phyloP scores from a whole-genome alignment of 371 early-diverging fungal genomes.

The Rhizoclosmatium hyalinum region DNA sequence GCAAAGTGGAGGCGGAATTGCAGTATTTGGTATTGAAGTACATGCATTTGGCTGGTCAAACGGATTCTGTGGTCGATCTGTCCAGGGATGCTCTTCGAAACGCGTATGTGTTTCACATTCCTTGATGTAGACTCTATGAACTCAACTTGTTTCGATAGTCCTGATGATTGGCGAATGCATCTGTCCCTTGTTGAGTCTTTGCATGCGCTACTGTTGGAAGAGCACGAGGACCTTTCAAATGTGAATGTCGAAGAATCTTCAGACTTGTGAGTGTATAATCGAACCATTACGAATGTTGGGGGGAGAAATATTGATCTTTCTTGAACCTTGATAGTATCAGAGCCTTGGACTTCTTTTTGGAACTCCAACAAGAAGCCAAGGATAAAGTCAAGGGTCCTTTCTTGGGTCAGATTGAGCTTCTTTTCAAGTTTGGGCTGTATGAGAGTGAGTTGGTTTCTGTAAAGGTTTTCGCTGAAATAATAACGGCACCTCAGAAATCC shows the following conservation, averaged over 20 bases:
- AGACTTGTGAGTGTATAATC: conserved; percentile 41
- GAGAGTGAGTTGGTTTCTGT: conserved; percentile 1
- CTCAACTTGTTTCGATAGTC: conserved; percentile 36
- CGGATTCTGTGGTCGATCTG: conserved; percentile 43
- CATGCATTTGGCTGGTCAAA: conserved; percentile 42
- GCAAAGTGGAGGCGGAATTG: conserved; percentile 74
- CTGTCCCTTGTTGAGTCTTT: conserved; percentile 16
- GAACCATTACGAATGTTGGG: conserved; percentile 45
- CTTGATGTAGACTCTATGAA: not conserved
- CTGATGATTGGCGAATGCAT: conserved; percentile 77
- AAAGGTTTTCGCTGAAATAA: not conserved
- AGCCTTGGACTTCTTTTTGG: not conserved
- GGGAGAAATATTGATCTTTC: conserved; percentile 59
- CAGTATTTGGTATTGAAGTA: conserved; percentile 67
- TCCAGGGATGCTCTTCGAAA: conserved; percentile 54
- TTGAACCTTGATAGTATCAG: conserved; percentile 22
- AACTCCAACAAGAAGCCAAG: not conserved
- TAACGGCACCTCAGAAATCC: conserved; percentile 20
- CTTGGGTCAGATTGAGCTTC: conserved; percentile 74
- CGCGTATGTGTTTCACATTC: conserved; percentile 39
- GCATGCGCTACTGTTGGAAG: conserved; percentile 56
- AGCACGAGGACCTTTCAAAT: conserved; percentile 63
- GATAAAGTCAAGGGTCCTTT: conserved; percentile 58
- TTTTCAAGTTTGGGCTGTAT: conserved; percentile 3
- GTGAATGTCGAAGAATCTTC: conserved; percentile 56